Conservation (phyloP, 2,329 filamentous ascomycete genomes). For the Zymoseptoria tritici region DNA sequence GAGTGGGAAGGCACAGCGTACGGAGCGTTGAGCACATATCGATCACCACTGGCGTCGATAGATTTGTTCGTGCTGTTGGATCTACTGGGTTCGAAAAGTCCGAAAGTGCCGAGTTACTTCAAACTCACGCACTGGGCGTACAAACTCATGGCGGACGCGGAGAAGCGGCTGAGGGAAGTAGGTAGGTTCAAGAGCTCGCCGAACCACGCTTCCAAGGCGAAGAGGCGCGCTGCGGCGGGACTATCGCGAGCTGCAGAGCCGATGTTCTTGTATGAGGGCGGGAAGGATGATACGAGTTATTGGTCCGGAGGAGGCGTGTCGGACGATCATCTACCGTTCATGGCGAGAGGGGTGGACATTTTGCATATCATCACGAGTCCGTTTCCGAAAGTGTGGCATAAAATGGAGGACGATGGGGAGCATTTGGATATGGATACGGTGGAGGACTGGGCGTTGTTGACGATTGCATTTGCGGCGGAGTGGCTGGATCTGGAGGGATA, state of each 20-base stretch:
- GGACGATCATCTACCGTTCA: conserved; percentile 90
- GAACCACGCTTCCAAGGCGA: conserved; percentile 36
- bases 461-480: conserved; percentile 78
- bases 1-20: conserved; percentile 69
- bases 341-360: conserved; percentile 76
- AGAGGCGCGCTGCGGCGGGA: neutral
- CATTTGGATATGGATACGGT: conserved; percentile 75
- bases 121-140: conserved; percentile 92
- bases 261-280: conserved; percentile 58
- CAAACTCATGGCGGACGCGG: conserved; percentile 62
- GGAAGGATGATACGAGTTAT: conserved; percentile 44
- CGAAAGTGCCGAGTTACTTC: conserved; percentile 77
- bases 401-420: conserved; percentile 69
- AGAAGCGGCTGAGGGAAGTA: conserved; percentile 63
- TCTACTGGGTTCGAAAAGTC: conserved; percentile 64
- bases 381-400: conserved; percentile 85
- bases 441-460: conserved; percentile 79
- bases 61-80: conserved; percentile 88
- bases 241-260: conserved; percentile 4
- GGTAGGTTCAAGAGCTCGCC: conserved; percentile 58
- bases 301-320: conserved; percentile 47
- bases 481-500: conserved; percentile 77
- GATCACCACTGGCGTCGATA: conserved; percentile 68
- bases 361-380: conserved; percentile 80
- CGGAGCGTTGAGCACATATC: conserved; percentile 65